A percentile compares a stretch with the other conserved stretches of the same genome.
These are phyloP conservation scores for Macrophomina phaseolina DNA, from an alignment of 2,329 filamentous ascomycete species.

Conservation along the genomic window DNA sequence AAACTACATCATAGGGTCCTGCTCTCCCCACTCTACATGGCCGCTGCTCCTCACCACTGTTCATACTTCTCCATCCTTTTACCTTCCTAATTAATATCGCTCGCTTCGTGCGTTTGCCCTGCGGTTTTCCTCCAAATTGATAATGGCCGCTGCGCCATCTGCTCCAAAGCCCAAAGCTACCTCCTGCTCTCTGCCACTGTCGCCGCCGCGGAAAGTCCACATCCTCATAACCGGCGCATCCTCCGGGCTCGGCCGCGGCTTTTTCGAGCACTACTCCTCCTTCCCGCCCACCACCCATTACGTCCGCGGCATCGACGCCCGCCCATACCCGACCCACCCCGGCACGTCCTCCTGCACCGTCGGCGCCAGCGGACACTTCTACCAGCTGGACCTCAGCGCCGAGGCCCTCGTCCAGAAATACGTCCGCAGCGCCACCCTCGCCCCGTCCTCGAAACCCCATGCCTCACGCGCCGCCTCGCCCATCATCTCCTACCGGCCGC, in stretches of 20 bases:
- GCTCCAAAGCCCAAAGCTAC: not conserved
- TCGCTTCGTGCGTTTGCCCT: too few relatives aligned
- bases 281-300: conserved; percentile 5
- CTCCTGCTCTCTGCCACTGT: not conserved
- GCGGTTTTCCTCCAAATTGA: not conserved
- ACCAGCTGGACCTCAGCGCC: conserved; percentile 17
- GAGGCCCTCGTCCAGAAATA: conserved; percentile 9
- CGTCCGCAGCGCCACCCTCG: not conserved
- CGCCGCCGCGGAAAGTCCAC: conserved; percentile 28
- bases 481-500: not conserved
- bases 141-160: not conserved
- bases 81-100: too few relatives aligned
- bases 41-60: not conserved
- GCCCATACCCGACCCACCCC: not conserved
- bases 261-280: conserved; percentile 33
- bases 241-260: conserved; percentile 46
- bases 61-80: not conserved
- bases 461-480: not conserved
- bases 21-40: not conserved
- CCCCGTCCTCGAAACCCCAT: not conserved
- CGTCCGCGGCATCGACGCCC: conserved; percentile 19
- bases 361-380: conserved; percentile 18
- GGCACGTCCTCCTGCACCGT: not conserved
- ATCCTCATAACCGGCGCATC: conserved; percentile 47
- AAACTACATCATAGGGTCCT: not conserved